These are phyloP conservation scores for Batkoa obscura DNA, from an alignment of 371 early-diverging fungal genomes.

Conservation along the genomic window DNA sequence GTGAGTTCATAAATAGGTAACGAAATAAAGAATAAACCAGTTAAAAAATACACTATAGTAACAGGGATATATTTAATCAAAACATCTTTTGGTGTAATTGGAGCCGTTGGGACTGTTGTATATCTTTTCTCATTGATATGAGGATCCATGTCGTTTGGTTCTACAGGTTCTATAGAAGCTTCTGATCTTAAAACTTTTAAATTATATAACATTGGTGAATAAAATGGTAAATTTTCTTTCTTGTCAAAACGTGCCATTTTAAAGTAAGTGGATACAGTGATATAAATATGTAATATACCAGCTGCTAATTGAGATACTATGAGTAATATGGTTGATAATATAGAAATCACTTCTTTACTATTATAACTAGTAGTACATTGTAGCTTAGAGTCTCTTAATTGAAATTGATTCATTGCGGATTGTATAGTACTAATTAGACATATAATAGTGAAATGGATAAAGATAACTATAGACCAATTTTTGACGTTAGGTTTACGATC, in stretches of 20 bases:
- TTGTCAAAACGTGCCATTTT: neutral
- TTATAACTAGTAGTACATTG: neutral
- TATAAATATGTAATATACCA: neutral
- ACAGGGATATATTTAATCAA: neutral
- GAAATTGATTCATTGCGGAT: neutral
- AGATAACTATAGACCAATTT: neutral
- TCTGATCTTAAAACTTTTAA: neutral
- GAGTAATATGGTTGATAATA: neutral
- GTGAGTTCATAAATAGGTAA: neutral
- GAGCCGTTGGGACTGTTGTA: neutral
- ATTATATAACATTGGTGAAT: neutral
- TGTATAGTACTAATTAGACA: neutral
- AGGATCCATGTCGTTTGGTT: neutral
- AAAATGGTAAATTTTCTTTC: no score
- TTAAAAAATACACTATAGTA: neutral
- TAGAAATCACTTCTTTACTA: neutral
- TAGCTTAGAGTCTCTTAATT: neutral
- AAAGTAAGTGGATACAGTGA: neutral
- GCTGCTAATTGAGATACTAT: neutral
- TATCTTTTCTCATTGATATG: neutral
- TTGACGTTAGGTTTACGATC: neutral
- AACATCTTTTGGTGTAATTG: neutral
- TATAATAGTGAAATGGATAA: neutral
- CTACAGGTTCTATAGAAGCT: no score
- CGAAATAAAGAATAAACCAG: neutral